phyloP scores from a whole-genome alignment of 768 basidiomycete genomes.

The Kwoniella botswanensis region DNA sequence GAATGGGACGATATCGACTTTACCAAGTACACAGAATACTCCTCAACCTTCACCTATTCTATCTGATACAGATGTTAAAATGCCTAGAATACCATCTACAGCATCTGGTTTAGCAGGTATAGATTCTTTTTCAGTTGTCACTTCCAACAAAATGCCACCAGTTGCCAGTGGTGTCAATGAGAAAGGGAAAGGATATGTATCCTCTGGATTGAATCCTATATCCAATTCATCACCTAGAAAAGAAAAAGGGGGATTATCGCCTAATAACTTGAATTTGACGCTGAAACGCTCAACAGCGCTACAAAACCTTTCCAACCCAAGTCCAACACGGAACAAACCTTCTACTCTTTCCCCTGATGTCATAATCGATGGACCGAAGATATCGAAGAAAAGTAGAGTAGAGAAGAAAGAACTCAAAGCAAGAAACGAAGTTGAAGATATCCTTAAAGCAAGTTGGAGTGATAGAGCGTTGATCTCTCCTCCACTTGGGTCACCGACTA shows the following conservation, averaged over 20 bases:
- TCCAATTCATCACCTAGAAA: not conserved
- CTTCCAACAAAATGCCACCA: not conserved
- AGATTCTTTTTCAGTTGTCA: slow-evolving; percentile 2
- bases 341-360: not conserved
- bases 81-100: slow-evolving; percentile 38
- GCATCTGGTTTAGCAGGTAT: slow-evolving; percentile 29
- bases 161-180: not conserved
- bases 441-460: slow-evolving; percentile 41
- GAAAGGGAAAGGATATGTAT: not conserved
- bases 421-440: slow-evolving; percentile 35
- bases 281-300: slow-evolving; percentile 24
- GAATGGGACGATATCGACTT: not conserved
- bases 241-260: not conserved
- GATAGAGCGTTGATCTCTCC: slow-evolving; percentile 33
- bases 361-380: not conserved
- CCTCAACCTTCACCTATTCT: not conserved
- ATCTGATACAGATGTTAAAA: not conserved
- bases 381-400: slow-evolving; percentile 19
- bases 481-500: slow-evolving; percentile 2
- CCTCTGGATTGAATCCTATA: slow-evolving; percentile 4
- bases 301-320: slow-evolving; percentile 8
- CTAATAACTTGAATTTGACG: not conserved
- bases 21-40: not conserved
- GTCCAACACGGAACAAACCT: not conserved
- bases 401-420: slow-evolving; percentile 26